Base-by-base conservation (phyloP, 805 yeast genomes). In the Nakazawaea wickerhamii region DNA sequence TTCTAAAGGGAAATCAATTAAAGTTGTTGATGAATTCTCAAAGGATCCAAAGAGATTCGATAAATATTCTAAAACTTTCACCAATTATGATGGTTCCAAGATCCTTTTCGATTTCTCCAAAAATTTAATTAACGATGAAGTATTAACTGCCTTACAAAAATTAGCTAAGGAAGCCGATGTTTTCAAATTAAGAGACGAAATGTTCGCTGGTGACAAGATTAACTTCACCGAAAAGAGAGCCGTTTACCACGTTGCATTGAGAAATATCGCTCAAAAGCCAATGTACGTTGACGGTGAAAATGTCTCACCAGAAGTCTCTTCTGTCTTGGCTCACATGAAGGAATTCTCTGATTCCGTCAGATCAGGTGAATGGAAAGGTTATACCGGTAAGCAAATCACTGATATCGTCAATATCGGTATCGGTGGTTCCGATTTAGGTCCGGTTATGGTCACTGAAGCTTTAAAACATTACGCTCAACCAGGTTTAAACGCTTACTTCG, bases 381-480 rank as follows among this genome's bases (percentile, higher is more conserved):
- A 85, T 77, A 82, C 97, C 54, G 98, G 98, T 55, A 88, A 89
- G 77, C 68, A 73, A 55, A 91, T 93, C 68, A 85, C 93, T 55
- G 95, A 88, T 59, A 81, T 93, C 44, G 98, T 93, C 59, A 93
- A 93, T 77, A 87, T 93, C 57, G 99, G 99, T 67, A 93, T 93
- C 61, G 99, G 99, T 63, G 99, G 99, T 55, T 89, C 97, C 22
- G 99, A 93, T 67, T 77, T 93, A 57, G 99, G 99, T 57, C 99
- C 99, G 36, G 98, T 93, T 42, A 93, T 93, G 99, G 98, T 93
- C 56, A 88, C 97, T 49, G 98, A 93, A 72, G 97, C 99, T 32
- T 77, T 93, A 62, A 93, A 91, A 74, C 83, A 86, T 53, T 93
- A 91, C 67, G 68, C 84, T 48, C 76, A 84, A 54, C 82, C 79